Base-by-base conservation (phyloP, 306 rosid genomes). In the Cucurbita pepo region DNA sequence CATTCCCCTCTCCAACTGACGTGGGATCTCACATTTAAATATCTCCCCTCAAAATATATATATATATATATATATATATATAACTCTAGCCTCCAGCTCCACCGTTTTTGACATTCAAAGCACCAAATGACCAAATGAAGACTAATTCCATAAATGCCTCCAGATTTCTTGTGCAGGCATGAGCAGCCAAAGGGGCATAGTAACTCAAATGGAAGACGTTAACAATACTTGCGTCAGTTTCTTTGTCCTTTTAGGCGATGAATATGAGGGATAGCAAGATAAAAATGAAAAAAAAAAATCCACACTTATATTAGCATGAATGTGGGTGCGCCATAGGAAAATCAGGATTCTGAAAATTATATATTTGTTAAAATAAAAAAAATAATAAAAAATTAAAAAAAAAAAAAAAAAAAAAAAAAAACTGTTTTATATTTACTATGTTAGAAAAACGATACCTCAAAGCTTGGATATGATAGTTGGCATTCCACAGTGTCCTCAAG, bases 401-500 rank as follows among this genome's bases (percentile, higher is more conserved):
- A 8, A 10, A 7, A 3, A 10, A 1, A 55, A 8, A 14, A 8
- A 41, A 41, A 14, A 40, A 7, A 40, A 62, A 38, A 30, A 62
- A 7, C 30, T 65, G 30, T 44, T 60, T 19, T 10, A 43, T 8
- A 73, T 25, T 55, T 12, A 55, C 18, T 56, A 50, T 56, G 55
- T 79, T 5, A 47, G 57, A 72, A 53, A 41, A 79, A 70, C 10
- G 66, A 66, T 85, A 91, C 97, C 99, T 91, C 89, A 77, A 88
- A 89, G 79, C 88, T 81, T 16, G 96, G 87, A 82, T 87, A 95
- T 19, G 82, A 80, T 65, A 85, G 72, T 11, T 80, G 79, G 25
- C 97, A 83, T 74, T 85, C 89, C 40, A 82, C 48, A 71, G 95
- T 81, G 80, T 88, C 92, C 21, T 95, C 97, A 10, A 59, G 79